phyloP scores from a whole-genome alignment of 2,329 filamentous ascomycete species.

The Emergomyces orientalis region DNA sequence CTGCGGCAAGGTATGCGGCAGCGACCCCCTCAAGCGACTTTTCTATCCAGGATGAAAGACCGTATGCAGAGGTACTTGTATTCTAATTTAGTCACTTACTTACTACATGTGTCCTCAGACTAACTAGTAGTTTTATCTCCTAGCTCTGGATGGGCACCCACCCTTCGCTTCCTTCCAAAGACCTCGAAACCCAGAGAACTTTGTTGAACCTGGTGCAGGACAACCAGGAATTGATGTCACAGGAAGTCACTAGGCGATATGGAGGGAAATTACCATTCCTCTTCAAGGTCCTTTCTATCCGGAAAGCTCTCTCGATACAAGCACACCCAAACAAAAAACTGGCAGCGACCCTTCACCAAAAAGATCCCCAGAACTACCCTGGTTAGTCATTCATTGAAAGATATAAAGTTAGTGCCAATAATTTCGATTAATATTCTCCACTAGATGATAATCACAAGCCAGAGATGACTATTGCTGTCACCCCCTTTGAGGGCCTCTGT shows the following conservation, averaged over 20 bases:
- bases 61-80: slow-evolving; percentile 73
- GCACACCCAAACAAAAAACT: slow-evolving; percentile 94
- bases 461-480: slow-evolving; percentile 98
- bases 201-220: slow-evolving; percentile 80
- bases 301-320: slow-evolving; percentile 93
- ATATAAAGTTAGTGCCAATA: neutral
- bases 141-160: slow-evolving; percentile 99
- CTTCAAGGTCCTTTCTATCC: slow-evolving; percentile 94
- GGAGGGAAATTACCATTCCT: slow-evolving; percentile 82
- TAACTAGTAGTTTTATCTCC: slow-evolving; percentile 14
- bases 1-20: slow-evolving; percentile 80
- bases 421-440: slow-evolving; percentile 2
- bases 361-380: slow-evolving; percentile 88
- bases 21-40: slow-evolving; percentile 70
- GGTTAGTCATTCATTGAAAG: slow-evolving; percentile 27
- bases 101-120: neutral
- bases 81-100: neutral
- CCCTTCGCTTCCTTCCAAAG: slow-evolving; percentile 87
- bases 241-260: slow-evolving; percentile 63
- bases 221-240: slow-evolving; percentile 72
- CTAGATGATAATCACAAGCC: slow-evolving; percentile 96
- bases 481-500: slow-evolving; percentile 89
- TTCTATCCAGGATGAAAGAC: slow-evolving; percentile 72
- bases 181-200: slow-evolving; percentile 71
- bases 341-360: slow-evolving; percentile 75